Evolutionary conservation across 768 basidiomycete species (phyloP), one percentile per base, ranked within the genome.

Genomic region (Phaeolepiota aurea): DNA sequence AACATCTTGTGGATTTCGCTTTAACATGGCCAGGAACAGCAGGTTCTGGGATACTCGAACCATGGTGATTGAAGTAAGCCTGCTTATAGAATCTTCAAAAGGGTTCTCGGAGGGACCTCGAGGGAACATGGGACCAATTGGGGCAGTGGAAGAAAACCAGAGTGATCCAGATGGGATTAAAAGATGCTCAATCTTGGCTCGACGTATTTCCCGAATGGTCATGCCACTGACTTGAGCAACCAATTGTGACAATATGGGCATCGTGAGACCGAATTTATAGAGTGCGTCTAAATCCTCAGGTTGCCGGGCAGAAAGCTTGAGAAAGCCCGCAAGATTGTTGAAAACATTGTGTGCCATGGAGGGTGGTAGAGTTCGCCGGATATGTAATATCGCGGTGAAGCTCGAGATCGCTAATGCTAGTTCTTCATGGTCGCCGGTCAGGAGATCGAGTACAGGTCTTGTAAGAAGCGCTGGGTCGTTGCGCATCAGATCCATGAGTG

Each of bases 31-130:
- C 15, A 77, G 52, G 48, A 84, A 78, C 18, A 87, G 56, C 57
- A 80, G 62, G 48, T 86, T 85, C 61, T 89, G 86, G 1, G 83
- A 72, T 2, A 76, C 65, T 5, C 86, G 73, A 44, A 87, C 69
- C 61, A 80, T 70, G 9, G 76, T 71, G 32, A 84, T 71, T 25
- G 65, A 71, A 3, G 76, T 61, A 19, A 86, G 55, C 25, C 59
- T 58, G 9, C 64, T 42, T 2, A 71, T 65, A 5, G 75, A 43
- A 16, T 54, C 55, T 19, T 67, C 63, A 33, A 62, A 63, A 0
- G 63, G 63, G 43, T 68, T 58, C 23, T 59, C 55, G 9, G 60
- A 55, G 5, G 44, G 50, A 33, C 57, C 57, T 0, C 68, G 55
- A 13, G 84, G 83, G 48, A 85, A 84, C 76, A 83, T 78, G 2